Conservation (phyloP, 352 stramenopile species). For the Phytophthora crassamura region DNA sequence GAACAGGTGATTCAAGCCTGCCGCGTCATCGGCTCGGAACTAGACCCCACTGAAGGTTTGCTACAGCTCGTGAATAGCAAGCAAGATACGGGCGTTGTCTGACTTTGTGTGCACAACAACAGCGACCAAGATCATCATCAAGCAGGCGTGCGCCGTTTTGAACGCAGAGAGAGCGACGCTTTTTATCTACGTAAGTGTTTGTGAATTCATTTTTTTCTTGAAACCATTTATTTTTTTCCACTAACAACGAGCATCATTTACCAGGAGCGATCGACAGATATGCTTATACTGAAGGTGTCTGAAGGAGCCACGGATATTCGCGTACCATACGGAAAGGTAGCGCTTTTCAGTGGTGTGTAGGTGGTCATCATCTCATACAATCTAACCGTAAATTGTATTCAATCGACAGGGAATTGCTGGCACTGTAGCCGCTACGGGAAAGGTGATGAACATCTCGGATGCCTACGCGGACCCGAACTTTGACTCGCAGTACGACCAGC, state of each 20-base stretch:
- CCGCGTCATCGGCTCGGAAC: constrained; percentile 79
- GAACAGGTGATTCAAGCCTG: constrained; percentile 86
- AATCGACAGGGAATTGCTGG: constrained; percentile 84
- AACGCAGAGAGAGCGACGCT: constrained; percentile 91
- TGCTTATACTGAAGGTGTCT: constrained; percentile 87
- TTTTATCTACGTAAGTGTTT: constrained; percentile 81
- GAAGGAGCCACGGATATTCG: constrained; percentile 88
- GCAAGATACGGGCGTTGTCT: neutral
- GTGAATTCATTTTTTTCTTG: neutral
- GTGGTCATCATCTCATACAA: no score
- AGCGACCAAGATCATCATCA: constrained; percentile 89
- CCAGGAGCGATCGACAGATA: constrained; percentile 76
- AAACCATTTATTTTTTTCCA: neutral
- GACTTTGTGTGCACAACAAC: neutral
- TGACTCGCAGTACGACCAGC: constrained; percentile 90
- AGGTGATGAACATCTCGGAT: constrained; percentile 91
- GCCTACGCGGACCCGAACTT: constrained; percentile 95
- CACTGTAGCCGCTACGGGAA: constrained; percentile 79
- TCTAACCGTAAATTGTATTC: neutral
- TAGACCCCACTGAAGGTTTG: constrained; percentile 78
- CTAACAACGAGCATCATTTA: neutral
- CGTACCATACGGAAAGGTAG: constrained; percentile 81
- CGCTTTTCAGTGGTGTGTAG: neutral
- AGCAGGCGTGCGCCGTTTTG: constrained; percentile 87
- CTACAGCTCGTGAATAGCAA: neutral